Evolutionary conservation across 768 basidiomycete species (phyloP), one percentile per base, ranked within the genome.

Genomic region (Flagelloscypha sp.): DNA sequence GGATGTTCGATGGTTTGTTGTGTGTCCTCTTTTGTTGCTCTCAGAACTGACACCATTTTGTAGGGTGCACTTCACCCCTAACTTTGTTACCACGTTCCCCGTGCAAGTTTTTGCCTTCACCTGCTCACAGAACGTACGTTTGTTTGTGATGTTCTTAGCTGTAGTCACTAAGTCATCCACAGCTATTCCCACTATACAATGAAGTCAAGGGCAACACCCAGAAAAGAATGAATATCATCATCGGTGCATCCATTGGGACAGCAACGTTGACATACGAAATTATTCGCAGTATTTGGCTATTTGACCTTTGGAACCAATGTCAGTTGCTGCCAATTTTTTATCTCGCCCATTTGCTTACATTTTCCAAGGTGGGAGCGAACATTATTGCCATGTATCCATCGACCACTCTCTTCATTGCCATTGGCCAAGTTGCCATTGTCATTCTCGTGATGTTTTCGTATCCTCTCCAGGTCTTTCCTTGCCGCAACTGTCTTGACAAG

Each of bases 111-210:
- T 92, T 58, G 84, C 85, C 4, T 90, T 81, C 55, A 94, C 90
- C 2, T 95, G 93, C 53, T 73, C 85, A 10, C 90, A 94, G 67
- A 94, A 94, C 52, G 90, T 92, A 54, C 46, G 79, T 49, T 19
- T 19, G 7, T 28, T 17, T 23, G 25, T 31, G 38, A 13, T 17
- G 18, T 35, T 39, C 25, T 44, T 39, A 17, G 28, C 21, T 30
- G 10, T 24, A 19, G 35, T 36, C 37, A 43, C 44, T 42, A 19
- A 40, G 16, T 10, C 22, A 28, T 18, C 21, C 24, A 9, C 45
- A 98, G 87, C 61, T 98, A 12, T 95, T 97, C 59, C 87, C 90
- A 2, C 78, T 95, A 35, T 94, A 81, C 62, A 97, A 97, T 54
- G 94, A 98, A 58, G 67, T 98, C 22, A 70, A 71, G 47, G 63